Evolutionary conservation across 495 filamentous ascomycete species (phyloP).

Genomic region (Penicillium bovifimosum): DNA sequence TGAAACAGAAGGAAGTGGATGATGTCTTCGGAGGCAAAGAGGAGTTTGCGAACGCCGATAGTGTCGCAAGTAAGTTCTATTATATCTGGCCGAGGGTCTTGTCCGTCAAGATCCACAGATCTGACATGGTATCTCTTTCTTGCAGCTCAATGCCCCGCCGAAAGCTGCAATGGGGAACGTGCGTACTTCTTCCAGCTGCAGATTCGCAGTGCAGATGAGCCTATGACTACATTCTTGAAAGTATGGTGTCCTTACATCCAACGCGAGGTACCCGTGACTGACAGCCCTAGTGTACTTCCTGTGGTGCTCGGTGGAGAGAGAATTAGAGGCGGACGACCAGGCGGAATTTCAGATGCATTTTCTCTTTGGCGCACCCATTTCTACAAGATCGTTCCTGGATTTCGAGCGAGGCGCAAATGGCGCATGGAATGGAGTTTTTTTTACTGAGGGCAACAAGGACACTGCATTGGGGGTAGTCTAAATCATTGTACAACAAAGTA

Average conservation of each 20-base stretch:
- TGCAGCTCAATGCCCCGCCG: conserved; percentile 68
- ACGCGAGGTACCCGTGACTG: conserved; percentile 23
- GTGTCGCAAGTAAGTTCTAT: conserved; percentile 52
- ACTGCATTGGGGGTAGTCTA: not conserved
- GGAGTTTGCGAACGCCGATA: conserved; percentile 86
- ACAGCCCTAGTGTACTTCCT: conserved; percentile 39
- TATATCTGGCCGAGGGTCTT: conserved; percentile 2
- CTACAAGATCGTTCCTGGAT: not conserved
- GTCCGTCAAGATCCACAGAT: not conserved
- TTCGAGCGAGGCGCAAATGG: conserved; percentile 10
- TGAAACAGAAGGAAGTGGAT: conserved; percentile 78
- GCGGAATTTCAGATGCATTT: not conserved
- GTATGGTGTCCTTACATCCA: conserved; percentile 43
- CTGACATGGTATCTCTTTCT: not conserved
- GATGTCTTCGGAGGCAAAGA: conserved; percentile 85
- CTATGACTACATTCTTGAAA: conserved; percentile 95
- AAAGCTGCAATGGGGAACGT: conserved; percentile 67
- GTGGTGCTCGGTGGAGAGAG: conserved; percentile 44
- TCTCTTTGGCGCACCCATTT: conserved; percentile 2
- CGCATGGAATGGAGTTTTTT: conserved; percentile 3
- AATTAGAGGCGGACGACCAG: conserved; percentile 23
- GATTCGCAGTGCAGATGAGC: conserved; percentile 96
- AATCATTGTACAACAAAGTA: conserved; percentile 1
- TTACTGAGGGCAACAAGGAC: not conserved
- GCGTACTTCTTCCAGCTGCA: conserved; percentile 95